phyloP scores from a whole-genome alignment of 2,329 filamentous ascomycete genomes.

The Nannizzia gypsea region DNA sequence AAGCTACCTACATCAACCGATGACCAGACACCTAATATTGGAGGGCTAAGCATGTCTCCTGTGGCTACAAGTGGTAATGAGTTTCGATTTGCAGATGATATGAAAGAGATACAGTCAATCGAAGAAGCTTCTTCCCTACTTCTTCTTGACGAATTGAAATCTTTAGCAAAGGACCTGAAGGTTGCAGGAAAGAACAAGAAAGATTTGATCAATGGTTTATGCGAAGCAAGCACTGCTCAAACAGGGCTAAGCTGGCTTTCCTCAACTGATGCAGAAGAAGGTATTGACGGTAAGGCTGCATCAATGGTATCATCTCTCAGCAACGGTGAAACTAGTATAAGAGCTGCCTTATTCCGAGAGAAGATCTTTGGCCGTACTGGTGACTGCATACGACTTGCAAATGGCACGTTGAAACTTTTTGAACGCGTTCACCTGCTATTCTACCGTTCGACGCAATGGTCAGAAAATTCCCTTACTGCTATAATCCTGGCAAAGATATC shows the following conservation, averaged over 20 bases:
- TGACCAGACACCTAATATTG: constrained; percentile 28
- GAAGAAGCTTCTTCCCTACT: constrained; percentile 75
- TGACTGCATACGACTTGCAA: constrained; percentile 69
- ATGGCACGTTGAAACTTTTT: constrained; percentile 64
- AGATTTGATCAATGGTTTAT: constrained; percentile 63
- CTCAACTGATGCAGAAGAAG: constrained; percentile 40
- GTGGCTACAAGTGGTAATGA: constrained; percentile 40
- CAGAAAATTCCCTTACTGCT: constrained; percentile 87
- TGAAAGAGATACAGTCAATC: constrained; percentile 61
- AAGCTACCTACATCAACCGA: constrained; percentile 41
- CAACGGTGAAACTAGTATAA: constrained; percentile 38
- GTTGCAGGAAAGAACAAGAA: constrained; percentile 78
- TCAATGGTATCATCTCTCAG: constrained; percentile 20
- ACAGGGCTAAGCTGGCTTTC: constrained; percentile 59
- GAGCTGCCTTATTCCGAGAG: constrained; percentile 60
- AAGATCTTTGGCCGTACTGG: constrained; percentile 71
- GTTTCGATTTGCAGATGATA: constrained; percentile 73
- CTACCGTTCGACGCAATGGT: constrained; percentile 93
- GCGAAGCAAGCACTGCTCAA: constrained; percentile 62
- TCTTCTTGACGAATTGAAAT: constrained; percentile 77
- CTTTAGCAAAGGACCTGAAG: constrained; percentile 72
- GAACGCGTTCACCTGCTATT: constrained; percentile 92
- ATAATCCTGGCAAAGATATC: constrained; percentile 90
- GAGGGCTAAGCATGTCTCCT: constrained; percentile 38
- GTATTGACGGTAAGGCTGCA: constrained; percentile 47